Evolutionary conservation across 2,329 filamentous ascomycete genomes (phyloP).

Genomic region (Lachnellula hyalina): DNA sequence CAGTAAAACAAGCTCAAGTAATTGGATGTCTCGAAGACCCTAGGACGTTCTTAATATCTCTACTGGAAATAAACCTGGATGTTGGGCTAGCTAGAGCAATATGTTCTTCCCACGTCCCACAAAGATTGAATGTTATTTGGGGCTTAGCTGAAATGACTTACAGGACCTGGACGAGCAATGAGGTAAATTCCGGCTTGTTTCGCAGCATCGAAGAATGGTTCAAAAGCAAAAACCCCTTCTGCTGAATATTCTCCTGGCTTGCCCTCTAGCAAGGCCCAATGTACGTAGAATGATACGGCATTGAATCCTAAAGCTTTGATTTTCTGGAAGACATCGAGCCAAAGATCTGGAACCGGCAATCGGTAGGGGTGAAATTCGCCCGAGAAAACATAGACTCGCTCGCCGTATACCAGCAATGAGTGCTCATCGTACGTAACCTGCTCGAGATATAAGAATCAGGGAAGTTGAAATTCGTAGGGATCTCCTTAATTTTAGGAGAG

Average conservation of each 20-base stretch:
- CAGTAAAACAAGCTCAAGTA: background rate
- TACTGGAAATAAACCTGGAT: no score
- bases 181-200: slow-evolving; percentile 69
- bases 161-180: slow-evolving; percentile 46
- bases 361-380: slow-evolving; percentile 60
- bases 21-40: no score
- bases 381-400: slow-evolving; percentile 56
- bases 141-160: slow-evolving; percentile 5
- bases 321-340: slow-evolving; percentile 75
- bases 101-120: no score
- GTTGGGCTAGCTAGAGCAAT: no score
- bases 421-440: slow-evolving; percentile 58
- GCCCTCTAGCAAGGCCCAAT: slow-evolving; percentile 75
- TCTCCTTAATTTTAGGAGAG: background rate
- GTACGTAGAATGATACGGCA: slow-evolving; percentile 70
- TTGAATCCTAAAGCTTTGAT: slow-evolving; percentile 78
- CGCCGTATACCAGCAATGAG: slow-evolving; percentile 56
- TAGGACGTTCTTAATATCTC: no score
- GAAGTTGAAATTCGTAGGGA: background rate
- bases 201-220: slow-evolving; percentile 74
- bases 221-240: slow-evolving; percentile 65
- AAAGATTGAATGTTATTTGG: no score
- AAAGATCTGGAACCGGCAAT: slow-evolving; percentile 55
- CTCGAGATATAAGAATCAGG: background rate
- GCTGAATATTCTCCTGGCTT: slow-evolving; percentile 64